A percentile compares a stretch with the other conserved stretches of the same genome.
These are phyloP conservation scores for Phytomonas serpens DNA, from an alignment of 208 protist genomes.

Conservation along the genomic window DNA sequence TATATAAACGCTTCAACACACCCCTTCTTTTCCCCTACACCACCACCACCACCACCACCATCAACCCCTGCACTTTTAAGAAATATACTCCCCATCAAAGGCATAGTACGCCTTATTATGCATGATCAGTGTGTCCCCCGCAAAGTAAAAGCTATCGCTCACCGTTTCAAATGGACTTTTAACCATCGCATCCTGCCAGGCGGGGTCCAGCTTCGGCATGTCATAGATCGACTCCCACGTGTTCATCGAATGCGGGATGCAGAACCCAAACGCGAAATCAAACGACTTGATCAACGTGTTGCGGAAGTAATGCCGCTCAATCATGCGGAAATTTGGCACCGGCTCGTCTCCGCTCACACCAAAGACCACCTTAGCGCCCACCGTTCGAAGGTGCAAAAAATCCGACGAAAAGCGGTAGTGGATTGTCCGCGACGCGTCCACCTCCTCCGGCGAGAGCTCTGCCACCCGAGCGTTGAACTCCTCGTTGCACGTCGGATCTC, in stretches of 20 bases:
- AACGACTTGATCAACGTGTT: conserved; percentile 91
- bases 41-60: not conserved
- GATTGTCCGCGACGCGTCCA: conserved; percentile 61
- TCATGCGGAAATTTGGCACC: conserved; percentile 93
- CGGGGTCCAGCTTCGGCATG: conserved; percentile 80
- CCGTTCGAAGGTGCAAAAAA: conserved; percentile 56
- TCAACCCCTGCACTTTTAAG: not conserved
- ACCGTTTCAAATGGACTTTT: conserved; percentile 83
- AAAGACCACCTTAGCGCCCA: conserved; percentile 91
- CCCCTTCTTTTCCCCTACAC: not conserved
- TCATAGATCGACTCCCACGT: conserved; percentile 95
- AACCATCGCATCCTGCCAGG: conserved; percentile 84
- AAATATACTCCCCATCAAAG: conserved; percentile 43
- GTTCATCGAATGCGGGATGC: conserved; percentile 95
- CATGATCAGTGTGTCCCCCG: conserved; percentile 90
- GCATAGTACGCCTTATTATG: conserved; percentile 94
- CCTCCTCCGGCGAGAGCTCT: conserved; percentile 39
- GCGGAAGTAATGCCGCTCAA: conserved; percentile 96
- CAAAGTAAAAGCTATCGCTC: conserved; percentile 96
- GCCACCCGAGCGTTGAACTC: conserved; percentile 17
- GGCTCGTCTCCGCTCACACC: conserved; percentile 78
- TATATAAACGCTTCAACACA: not conserved
- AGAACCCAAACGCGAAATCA: conserved; percentile 95
- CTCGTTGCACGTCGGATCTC: conserved; percentile 29
- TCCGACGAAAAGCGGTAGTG: conserved; percentile 85